Base-by-base conservation (phyloP, 345 rosid genomes). In the Eucalyptus urophylla region DNA sequence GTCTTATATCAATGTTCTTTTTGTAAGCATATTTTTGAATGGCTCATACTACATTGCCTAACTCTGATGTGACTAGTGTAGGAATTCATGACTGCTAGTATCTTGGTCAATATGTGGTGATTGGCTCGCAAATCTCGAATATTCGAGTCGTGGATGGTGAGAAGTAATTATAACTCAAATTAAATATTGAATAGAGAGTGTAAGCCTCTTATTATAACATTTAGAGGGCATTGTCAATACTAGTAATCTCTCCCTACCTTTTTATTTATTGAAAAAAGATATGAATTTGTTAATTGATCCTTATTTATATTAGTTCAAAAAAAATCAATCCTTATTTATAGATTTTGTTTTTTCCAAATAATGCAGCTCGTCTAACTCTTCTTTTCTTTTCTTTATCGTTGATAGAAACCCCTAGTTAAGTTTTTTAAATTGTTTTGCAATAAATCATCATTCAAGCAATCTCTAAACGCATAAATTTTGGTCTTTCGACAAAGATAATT, bases 291-390 rank as follows among this genome's bases (percentile, higher is more conserved):
- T 27, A 27, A 62, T 62, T 0, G 17, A 14, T 14, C 3, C 31
- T 62, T 29, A 62, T 62, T 62, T 62, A 6, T 29, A 62, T n/a
- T n/a, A n/a, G n/a, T n/a, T n/a, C n/a, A n/a, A n/a, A n/a, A n/a
- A n/a, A n/a, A n/a, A n/a, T n/a, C n/a, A n/a, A 14, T 14, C 3
- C 31, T 62, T 29, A 62, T 62, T 62, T 62, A 6, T 29, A 62
- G 8, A 27, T 27, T 62, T 8, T 27, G 7, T 40, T 7, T 60
- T 13, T 13, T 62, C 69, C 33, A 27, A 62, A 62, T n/a, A 13
- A 62, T 11, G 29, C 2, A 2, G 29, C n/a, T 58, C 2, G 4
- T 11, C 0, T 11, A 1, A 58, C 7, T 58, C n/a, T 58, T 58
- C 3, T 58, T 58, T 58, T 58, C 3, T 58, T 58, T 10, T 56